Conservation (phyloP, 179 eudicot genomes). For the Corrigiola litoralis region DNA sequence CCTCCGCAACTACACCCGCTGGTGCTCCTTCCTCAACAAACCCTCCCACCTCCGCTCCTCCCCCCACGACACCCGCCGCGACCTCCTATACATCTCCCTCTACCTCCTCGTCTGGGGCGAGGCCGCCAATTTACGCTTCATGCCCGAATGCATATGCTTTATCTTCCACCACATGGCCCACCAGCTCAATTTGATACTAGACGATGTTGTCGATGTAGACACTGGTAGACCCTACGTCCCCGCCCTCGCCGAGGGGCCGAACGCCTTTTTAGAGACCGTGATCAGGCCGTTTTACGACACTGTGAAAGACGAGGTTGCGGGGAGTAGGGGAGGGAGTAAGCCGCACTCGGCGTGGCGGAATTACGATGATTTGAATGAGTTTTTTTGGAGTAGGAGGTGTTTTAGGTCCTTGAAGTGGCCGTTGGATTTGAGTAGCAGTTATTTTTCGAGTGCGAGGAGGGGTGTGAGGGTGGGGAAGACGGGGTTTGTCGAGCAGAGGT, state of each 20-base stretch:
- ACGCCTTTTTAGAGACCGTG: constrained; percentile 43
- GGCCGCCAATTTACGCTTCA: constrained; percentile 63
- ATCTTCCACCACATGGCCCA: constrained; percentile 72
- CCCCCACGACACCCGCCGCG: constrained; percentile 50
- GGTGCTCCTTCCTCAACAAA: constrained; percentile 60
- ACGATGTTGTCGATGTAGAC: constrained; percentile 39
- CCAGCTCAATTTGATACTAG: constrained; percentile 61
- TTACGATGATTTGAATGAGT: constrained; percentile 93
- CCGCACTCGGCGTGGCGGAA: constrained; percentile 98
- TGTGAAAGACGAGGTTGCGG: constrained; percentile 50
- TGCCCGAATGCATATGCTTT: constrained; percentile 83
- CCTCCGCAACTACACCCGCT: constrained; percentile 50
- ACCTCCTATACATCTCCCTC: constrained; percentile 64
- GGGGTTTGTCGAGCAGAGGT: constrained; percentile 92
- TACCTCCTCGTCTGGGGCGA: constrained; percentile 88
- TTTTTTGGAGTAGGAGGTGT: constrained; percentile 78
- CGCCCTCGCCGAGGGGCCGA: constrained; percentile 31
- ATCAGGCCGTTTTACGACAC: constrained; percentile 56
- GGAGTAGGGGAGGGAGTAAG: constrained; percentile 63
- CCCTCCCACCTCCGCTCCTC: constrained; percentile 34
- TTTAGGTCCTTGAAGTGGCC: constrained; percentile 76
- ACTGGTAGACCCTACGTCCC: constrained; percentile 59
- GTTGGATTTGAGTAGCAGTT: constrained; percentile 47
- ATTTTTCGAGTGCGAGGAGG: constrained; percentile 31
- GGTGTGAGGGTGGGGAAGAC: constrained; percentile 68